These are phyloP conservation scores for Hypomyces rosellus DNA, from an alignment of 2,329 filamentous ascomycete species.

Conservation along the genomic window DNA sequence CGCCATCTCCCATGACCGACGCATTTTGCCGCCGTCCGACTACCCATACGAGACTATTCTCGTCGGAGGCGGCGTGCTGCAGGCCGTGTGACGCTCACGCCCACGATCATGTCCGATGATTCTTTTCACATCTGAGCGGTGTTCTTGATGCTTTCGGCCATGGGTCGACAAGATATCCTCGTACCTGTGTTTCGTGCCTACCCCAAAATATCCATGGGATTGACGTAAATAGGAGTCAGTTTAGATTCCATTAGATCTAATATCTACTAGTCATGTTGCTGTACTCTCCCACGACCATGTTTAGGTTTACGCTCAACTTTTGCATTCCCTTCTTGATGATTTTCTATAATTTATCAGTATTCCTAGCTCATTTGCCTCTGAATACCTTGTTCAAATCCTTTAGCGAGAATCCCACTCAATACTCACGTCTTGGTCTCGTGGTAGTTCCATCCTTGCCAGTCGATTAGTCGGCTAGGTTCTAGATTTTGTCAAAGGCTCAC, in stretches of 20 bases:
- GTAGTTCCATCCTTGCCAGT: too few relatives aligned
- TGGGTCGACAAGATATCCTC: not conserved
- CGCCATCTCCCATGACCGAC: not conserved
- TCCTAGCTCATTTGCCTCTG: too few relatives aligned
- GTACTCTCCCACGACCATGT: too few relatives aligned
- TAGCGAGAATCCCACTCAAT: too few relatives aligned
- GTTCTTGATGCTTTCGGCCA: not conserved
- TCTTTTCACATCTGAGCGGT: not conserved
- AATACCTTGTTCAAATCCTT: too few relatives aligned
- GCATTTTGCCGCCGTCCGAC: constrained; percentile 1
- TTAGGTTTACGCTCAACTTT: too few relatives aligned
- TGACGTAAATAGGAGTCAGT: not conserved
- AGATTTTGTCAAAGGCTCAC: too few relatives aligned
- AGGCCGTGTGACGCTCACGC: constrained; percentile 21
- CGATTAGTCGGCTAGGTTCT: too few relatives aligned
- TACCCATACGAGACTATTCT: constrained; percentile 31
- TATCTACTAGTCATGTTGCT: not conserved
- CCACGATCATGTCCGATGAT: not conserved
- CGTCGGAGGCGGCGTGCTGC: constrained; percentile 28
- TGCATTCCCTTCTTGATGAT: too few relatives aligned
- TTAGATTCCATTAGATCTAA: not conserved
- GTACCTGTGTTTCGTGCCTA: constrained; percentile 3
- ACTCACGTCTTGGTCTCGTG: too few relatives aligned
- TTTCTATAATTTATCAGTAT: too few relatives aligned
- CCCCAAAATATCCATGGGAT: not conserved